Conservation (phyloP, 169 alveolate species). For the Theileria annulata region DNA sequence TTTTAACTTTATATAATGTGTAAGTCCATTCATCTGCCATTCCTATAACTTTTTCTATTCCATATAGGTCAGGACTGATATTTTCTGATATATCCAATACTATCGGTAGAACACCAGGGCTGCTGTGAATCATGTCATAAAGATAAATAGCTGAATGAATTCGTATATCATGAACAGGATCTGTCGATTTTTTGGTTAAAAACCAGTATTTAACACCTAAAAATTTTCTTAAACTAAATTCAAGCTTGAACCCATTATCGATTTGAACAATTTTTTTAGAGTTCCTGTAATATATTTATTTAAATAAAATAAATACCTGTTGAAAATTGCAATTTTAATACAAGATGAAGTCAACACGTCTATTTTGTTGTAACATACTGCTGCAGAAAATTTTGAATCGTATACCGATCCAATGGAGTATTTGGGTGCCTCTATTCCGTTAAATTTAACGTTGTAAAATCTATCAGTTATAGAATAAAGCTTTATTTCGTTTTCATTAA, state of each 20-base stretch:
- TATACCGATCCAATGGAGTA: not conserved
- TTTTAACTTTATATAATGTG: slow-evolving; percentile 4
- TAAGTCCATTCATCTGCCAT: not conserved
- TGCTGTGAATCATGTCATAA: not conserved
- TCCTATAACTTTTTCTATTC: slow-evolving; percentile 8
- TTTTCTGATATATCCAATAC: slow-evolving; percentile 3
- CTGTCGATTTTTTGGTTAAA: no score
- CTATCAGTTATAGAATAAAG: not conserved
- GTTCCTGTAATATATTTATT: no score
- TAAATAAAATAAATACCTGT: no score
- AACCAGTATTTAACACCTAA: no score
- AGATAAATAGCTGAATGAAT: no score
- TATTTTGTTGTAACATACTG: not conserved
- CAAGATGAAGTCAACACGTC: no score
- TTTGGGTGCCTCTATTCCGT: slow-evolving; percentile 10
- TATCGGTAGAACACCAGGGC: not conserved
- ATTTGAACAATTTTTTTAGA: no score
- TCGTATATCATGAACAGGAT: no score
- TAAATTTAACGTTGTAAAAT: not conserved
- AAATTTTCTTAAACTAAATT: no score
- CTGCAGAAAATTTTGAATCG: not conserved
- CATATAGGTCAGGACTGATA: not conserved
- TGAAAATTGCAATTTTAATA: no score
- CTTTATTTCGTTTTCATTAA: no score
- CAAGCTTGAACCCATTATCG: no score